Conservation (phyloP, 139 green algal species). For the Haematococcus lacustris region DNA sequence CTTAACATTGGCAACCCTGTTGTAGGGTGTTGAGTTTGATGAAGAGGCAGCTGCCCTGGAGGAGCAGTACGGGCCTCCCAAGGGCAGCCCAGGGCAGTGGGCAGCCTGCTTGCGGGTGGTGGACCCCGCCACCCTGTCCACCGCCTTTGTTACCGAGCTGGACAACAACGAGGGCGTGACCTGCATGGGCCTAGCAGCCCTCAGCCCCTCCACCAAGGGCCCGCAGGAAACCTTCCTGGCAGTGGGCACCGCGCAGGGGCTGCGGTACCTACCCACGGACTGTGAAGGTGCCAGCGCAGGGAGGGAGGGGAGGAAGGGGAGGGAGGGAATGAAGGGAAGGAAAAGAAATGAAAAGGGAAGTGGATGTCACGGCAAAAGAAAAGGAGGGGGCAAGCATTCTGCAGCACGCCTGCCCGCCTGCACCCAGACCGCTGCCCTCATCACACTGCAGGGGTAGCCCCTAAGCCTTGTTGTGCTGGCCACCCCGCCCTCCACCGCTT, state of each 20-base stretch:
- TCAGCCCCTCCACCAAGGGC: not conserved
- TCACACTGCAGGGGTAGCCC: too few species aligned
- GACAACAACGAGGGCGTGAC: conserved; percentile 80
- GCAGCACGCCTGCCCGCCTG: too few species aligned
- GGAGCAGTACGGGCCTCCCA: conserved; percentile 74
- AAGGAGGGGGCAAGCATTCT: too few species aligned
- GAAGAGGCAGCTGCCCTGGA: conserved; percentile 62
- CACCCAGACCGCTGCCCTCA: too few species aligned
- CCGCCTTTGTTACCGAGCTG: conserved; percentile 64
- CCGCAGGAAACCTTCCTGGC: conserved; percentile 6
- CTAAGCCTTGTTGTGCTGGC: too few species aligned
- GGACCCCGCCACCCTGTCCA: conserved; percentile 58
- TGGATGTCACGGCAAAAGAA: too few species aligned
- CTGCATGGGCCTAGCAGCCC: conserved; percentile 37
- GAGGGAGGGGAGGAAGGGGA: too few species aligned
- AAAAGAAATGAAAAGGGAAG: too few species aligned
- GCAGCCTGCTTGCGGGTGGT: conserved; percentile 85
- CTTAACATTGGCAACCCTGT: too few species aligned
- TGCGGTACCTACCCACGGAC: conserved; percentile 80
- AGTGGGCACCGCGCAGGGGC: conserved; percentile 37
- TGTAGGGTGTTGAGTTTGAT: conserved; percentile 60
- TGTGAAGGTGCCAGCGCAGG: conserved; percentile 59
- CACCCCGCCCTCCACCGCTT: too few species aligned
- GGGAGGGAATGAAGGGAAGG: too few species aligned
- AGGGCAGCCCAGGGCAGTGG: conserved; percentile 70